Conservation (phyloP, 768 basidiomycete genomes). For the Lanmaoa pseudosensibilis region DNA sequence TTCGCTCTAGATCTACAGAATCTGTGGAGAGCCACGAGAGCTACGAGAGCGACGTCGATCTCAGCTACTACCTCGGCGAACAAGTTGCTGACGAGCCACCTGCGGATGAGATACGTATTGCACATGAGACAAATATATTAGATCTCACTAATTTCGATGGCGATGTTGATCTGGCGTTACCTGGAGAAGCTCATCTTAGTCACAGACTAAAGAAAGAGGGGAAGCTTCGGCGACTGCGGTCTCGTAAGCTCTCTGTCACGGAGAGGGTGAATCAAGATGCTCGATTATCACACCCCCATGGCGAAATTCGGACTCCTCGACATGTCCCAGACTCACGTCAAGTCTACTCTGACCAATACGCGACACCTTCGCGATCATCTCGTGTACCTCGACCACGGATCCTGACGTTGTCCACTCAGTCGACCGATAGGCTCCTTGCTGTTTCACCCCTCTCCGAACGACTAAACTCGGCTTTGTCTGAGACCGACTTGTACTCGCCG, state of each 20-base stretch:
- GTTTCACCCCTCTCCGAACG: constrained; percentile 22
- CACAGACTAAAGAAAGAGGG: constrained; percentile 59
- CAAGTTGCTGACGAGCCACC: constrained; percentile 27
- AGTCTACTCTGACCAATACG: neutral
- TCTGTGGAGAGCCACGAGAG: constrained; percentile 36
- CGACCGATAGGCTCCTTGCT: constrained; percentile 22
- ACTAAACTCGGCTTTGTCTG: constrained; percentile 11
- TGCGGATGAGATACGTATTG: constrained; percentile 33
- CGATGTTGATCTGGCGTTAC: constrained; percentile 58
- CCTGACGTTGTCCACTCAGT: constrained; percentile 11
- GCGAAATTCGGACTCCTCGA: neutral
- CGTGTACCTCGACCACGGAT: neutral
- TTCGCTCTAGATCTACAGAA: constrained; percentile 18
- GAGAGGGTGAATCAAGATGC: constrained; percentile 14
- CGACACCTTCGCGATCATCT: neutral
- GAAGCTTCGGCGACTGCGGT: constrained; percentile 51
- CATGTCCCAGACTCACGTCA: neutral
- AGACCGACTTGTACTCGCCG: constrained; percentile 12
- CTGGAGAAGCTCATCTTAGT: constrained; percentile 57
- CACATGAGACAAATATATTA: constrained; percentile 51
- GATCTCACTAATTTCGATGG: constrained; percentile 81
- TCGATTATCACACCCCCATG: neutral
- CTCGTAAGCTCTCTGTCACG: constrained; percentile 30
- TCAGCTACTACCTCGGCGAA: constrained; percentile 43
- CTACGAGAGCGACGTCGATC: constrained; percentile 38